Conservation (phyloP, 495 filamentous ascomycete species). For the Mytilinidion resinicola region DNA sequence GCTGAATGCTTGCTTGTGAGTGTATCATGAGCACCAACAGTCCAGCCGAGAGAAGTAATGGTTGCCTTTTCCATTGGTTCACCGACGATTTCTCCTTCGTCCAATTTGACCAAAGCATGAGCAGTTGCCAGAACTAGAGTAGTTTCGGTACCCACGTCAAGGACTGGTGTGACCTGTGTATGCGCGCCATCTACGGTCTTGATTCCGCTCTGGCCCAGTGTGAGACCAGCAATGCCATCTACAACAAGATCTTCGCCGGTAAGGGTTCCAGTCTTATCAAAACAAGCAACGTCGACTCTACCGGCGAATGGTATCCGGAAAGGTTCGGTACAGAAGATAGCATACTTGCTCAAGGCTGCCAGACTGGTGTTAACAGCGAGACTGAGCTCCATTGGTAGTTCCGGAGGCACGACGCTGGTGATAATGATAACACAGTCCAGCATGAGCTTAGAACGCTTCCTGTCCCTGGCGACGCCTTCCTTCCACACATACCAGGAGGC, state of each 20-base stretch:
- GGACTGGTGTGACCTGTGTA: constrained; percentile 60
- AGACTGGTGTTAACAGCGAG: constrained; percentile 98
- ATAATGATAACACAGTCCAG: constrained; percentile 96
- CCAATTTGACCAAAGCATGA: constrained; percentile 89
- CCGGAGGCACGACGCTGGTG: constrained; percentile 94
- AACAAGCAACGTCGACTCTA: constrained; percentile 93
- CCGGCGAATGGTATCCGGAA: constrained; percentile 99
- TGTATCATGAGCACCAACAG: constrained; percentile 77
- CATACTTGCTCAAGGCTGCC: constrained; percentile 85
- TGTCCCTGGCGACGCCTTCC: constrained; percentile 85
- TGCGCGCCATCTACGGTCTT: constrained; percentile 75
- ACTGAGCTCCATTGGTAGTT: constrained; percentile 96
- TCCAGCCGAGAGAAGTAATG: constrained; percentile 81
- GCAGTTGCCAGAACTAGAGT: constrained; percentile 92
- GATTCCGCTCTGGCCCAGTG: constrained; percentile 58
- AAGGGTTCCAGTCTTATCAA: constrained; percentile 96
- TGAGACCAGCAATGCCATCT: constrained; percentile 90
- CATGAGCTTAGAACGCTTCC: constrained; percentile 93
- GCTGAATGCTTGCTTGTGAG: constrained; percentile 57
- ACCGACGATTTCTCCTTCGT: constrained; percentile 94
- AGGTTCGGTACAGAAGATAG: constrained; percentile 98
- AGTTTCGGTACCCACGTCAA: constrained; percentile 65
- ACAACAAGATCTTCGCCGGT: constrained; percentile 97
- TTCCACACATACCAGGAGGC: constrained; percentile 99
- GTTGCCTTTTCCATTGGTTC: constrained; percentile 99